Evolutionary conservation across 305 asterid species (phyloP), one percentile per base, ranked within the genome.

Genomic region (Fraxinus ornus): DNA sequence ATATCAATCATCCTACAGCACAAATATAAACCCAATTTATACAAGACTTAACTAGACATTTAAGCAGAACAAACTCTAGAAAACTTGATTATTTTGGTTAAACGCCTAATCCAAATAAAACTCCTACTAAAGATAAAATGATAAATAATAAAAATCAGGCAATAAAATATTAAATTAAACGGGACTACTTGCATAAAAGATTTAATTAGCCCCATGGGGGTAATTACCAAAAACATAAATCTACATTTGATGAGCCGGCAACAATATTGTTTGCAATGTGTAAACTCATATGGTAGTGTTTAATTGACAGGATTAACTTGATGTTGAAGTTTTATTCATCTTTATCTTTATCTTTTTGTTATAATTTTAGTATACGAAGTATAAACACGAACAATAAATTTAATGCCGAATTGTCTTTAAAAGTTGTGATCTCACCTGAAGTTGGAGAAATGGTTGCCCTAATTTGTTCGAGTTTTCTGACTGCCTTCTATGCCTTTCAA

Each of bases 401-500:
- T 21, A 60, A 60, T 60, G 15, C 13, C 28, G 15, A 60, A 21
- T 60, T 21, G 30, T 21, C 70, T 7, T 2, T 60, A 21, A 60
- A 41, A 10, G 12, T 30, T 52, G 55, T 55, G 26, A 47, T 72
- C 1, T 77, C 84, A 91, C 95, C 90, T 86, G 86, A 86, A 41
- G 36, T 32, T 32, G 84, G 47, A 64, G 82, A 82, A 79, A 73
- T 39, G 77, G 90, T 33, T 81, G 86, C 24, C 84, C 88, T 37
- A 41, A 52, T 77, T 84, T 83, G 77, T 83, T 88, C 52, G 83
- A 64, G 49, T 86, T 86, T 9, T 87, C 91, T 6, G 91, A 47
- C 28, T 87, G 93, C 82, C 77, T 62, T 35, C 73, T 85, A 76
- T 83, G 90, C 91, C 88, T 90, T 77, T 89, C 92, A 85, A 94